Evolutionary conservation across 176 grass and related monocot species (phyloP).

Genomic region (Triticum dicoccoides): DNA sequence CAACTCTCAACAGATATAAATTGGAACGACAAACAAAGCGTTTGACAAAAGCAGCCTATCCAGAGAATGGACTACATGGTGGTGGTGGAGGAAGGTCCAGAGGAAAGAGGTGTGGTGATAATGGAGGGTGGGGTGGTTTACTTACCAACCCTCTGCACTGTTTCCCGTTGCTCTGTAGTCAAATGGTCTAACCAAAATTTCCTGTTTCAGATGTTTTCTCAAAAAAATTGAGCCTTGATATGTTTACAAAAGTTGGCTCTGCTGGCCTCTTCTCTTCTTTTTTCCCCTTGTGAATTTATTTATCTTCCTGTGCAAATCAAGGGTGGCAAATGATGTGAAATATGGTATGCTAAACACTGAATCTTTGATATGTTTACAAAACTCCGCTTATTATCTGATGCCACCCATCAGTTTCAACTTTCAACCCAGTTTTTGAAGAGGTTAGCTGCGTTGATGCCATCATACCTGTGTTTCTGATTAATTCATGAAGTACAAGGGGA

Average conservation of each 20-base stretch:
- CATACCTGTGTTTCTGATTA: constrained; percentile 56
- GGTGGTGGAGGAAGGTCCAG: no score
- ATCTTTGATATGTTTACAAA: constrained; percentile 38
- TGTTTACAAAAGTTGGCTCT: no score
- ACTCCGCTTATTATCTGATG: constrained; percentile 67
- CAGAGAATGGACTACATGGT: no score
- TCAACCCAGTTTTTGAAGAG: no score
- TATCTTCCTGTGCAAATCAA: not conserved
- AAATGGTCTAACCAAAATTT: constrained; percentile 74
- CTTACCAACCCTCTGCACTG: constrained; percentile 80
- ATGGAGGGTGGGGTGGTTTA: not conserved
- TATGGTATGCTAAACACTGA: constrained; percentile 51
- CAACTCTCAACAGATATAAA: no score
- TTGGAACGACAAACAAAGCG: no score
- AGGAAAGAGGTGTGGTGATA: no score
- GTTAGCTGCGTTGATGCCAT: no score
- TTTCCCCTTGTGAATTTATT: not conserved
- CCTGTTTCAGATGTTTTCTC: no score
- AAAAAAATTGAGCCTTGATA: no score
- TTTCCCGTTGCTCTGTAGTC: constrained; percentile 67
- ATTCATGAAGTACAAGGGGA: constrained; percentile 36
- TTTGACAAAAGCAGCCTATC: no score
- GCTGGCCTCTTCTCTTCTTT: no score
- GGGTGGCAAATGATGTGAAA: constrained; percentile 38
- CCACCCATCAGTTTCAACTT: not conserved